phyloP scores from a whole-genome alignment of 768 basidiomycete genomes.

The Macrolepiota dolichaula region DNA sequence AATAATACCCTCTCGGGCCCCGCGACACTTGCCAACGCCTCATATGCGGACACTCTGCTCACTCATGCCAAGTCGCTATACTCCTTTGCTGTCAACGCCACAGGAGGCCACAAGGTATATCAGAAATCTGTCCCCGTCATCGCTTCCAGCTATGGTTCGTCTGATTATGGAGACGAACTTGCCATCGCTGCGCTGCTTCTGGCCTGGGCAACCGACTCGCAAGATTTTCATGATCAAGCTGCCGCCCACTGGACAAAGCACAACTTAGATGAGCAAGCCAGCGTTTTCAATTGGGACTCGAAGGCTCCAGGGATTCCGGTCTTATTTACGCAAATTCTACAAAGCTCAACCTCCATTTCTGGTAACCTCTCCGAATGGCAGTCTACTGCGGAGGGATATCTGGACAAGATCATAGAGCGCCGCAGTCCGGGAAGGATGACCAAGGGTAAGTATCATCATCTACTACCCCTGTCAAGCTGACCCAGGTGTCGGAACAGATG shows the following conservation, averaged over 20 bases:
- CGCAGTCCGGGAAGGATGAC: conserved; percentile 52
- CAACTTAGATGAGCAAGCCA: conserved; percentile 45
- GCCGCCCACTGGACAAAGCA: conserved; percentile 57
- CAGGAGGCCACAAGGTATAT: conserved; percentile 57
- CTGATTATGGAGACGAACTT: conserved; percentile 70
- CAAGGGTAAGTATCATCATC: conserved; percentile 40
- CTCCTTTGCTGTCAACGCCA: conserved; percentile 67
- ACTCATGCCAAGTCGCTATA: conserved; percentile 76
- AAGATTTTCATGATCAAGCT: conserved; percentile 59
- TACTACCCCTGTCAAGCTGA: not conserved
- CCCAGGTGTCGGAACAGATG: conserved; percentile 42
- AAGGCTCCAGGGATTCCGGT: conserved; percentile 75
- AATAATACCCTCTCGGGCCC: conserved; percentile 52
- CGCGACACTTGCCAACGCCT: conserved; percentile 66
- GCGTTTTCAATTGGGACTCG: conserved; percentile 88
- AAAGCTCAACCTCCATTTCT: conserved; percentile 48
- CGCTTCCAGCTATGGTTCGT: conserved; percentile 65
- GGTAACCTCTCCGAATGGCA: conserved; percentile 69
- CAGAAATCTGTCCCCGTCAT: conserved; percentile 68
- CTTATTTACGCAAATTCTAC: conserved; percentile 70
- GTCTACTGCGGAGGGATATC: conserved; percentile 65
- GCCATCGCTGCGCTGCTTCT: conserved; percentile 75
- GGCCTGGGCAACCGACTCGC: conserved; percentile 64
- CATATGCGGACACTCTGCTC: conserved; percentile 69
- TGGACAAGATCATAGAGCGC: conserved; percentile 63